These are phyloP conservation scores for Pseudisothecium myosuroides DNA, from an alignment of 225 moss, liverwort and hornwort genomes.

Conservation along the genomic window DNA sequence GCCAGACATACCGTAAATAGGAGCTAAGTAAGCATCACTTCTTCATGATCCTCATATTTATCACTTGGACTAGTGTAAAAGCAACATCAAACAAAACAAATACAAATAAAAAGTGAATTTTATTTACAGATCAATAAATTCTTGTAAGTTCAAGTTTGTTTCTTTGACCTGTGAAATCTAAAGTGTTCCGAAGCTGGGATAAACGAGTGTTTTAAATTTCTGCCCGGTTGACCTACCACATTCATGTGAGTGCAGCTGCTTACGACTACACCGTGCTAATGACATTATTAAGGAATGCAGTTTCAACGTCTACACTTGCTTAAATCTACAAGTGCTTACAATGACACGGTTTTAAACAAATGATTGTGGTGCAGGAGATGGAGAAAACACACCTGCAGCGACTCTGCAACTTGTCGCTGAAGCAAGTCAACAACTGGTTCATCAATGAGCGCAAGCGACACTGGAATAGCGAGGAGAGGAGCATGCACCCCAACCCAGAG, in stretches of 20 bases:
- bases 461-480: slow-evolving; percentile 29
- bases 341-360: background rate
- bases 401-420: slow-evolving; percentile 8
- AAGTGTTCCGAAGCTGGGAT: background rate
- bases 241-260: background rate
- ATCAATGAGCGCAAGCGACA: slow-evolving; percentile 49
- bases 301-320: background rate
- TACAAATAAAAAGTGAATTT: background rate
- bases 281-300: background rate
- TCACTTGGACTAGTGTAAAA: background rate
- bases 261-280: background rate
- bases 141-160: background rate
- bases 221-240: background rate
- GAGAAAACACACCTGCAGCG: slow-evolving; percentile 21
- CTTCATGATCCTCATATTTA: background rate
- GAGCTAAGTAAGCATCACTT: background rate
- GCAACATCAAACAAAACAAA: background rate
- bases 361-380: background rate
- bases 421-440: slow-evolving; percentile 45
- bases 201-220: background rate
- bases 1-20: background rate
- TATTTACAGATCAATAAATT: background rate
- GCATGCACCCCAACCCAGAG: background rate
- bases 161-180: background rate
- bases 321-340: background rate